Conservation (phyloP, 768 basidiomycete species). For the Suillus subluteus region DNA sequence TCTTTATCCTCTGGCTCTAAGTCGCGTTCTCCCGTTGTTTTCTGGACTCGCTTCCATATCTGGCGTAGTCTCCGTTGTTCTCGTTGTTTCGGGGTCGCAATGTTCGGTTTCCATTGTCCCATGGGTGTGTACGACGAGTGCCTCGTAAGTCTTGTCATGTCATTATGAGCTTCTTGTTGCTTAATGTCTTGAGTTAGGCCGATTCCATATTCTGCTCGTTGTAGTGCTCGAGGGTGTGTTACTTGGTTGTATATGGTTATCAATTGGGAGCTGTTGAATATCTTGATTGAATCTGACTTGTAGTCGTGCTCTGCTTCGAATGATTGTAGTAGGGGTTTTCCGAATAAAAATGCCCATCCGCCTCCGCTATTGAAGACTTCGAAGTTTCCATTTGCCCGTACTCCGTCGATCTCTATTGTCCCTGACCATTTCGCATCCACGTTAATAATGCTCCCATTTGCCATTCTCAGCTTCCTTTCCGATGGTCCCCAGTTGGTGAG, state of each 20-base stretch:
- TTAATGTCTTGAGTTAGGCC: not conserved
- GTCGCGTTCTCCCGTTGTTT: too few species aligned
- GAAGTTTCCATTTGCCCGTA: not conserved
- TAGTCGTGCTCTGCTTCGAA: slow-evolving; percentile 33
- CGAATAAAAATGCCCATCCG: slow-evolving; percentile 33
- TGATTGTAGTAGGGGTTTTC: slow-evolving; percentile 30
- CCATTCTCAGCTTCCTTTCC: slow-evolving; percentile 32
- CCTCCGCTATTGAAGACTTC: too few species aligned
- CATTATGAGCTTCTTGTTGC: not conserved
- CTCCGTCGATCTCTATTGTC: not conserved
- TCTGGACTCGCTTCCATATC: too few species aligned
- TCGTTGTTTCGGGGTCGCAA: too few species aligned
- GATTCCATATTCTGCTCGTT: not conserved
- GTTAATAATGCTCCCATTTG: slow-evolving; percentile 25
- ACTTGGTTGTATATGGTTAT: not conserved
- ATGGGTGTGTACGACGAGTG: too few species aligned
- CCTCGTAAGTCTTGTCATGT: too few species aligned
- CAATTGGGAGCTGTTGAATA: not conserved
- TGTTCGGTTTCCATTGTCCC: too few species aligned
- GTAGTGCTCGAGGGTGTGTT: not conserved
- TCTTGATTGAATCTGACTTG: slow-evolving; percentile 8
- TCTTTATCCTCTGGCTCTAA: too few species aligned
- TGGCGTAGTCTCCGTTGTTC: too few species aligned
- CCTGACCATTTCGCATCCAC: slow-evolving; percentile 18
- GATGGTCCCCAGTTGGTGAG: slow-evolving; percentile 21